Conservation (phyloP, 108 stramenopile species). For the Discostella stelligeroides region DNA sequence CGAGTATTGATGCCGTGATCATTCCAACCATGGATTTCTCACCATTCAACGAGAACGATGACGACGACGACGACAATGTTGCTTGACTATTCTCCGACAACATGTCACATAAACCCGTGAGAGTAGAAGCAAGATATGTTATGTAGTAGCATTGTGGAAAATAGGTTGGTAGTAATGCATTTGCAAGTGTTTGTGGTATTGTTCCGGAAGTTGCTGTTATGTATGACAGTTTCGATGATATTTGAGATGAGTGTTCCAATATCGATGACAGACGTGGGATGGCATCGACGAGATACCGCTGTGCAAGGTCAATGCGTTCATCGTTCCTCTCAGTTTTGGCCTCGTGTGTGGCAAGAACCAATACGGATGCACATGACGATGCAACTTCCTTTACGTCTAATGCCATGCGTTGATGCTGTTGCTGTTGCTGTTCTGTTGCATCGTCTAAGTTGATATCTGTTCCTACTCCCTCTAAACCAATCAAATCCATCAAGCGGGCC, state of each 20-base stretch:
- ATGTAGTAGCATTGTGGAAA: conserved; percentile 64
- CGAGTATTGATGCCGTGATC: conserved; percentile 25
- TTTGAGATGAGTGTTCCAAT: too few relatives aligned
- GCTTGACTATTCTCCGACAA: conserved; percentile 12
- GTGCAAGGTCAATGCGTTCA: conserved; percentile 10
- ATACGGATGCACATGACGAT: conserved; percentile 24
- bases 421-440: background rate
- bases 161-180: conserved; percentile 61
- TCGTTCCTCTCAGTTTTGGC: conserved; percentile 1
- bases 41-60: background rate
- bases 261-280: conserved; percentile 36
- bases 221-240: too few relatives aligned
- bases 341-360: conserved; percentile 30
- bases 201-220: conserved; percentile 35
- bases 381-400: conserved; percentile 36
- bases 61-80: background rate
- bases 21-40: conserved; percentile 12
- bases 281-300: conserved; percentile 30
- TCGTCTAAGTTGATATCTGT: conserved; percentile 3
- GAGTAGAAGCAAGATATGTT: conserved; percentile 57
- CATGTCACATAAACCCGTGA: conserved; percentile 57
- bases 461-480: background rate
- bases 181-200: conserved; percentile 56
- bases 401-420: conserved; percentile 5
- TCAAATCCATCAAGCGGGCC: conserved; percentile 28